Conservation (phyloP, 2,329 filamentous ascomycete species). For the Apiospora phragmitis region DNA sequence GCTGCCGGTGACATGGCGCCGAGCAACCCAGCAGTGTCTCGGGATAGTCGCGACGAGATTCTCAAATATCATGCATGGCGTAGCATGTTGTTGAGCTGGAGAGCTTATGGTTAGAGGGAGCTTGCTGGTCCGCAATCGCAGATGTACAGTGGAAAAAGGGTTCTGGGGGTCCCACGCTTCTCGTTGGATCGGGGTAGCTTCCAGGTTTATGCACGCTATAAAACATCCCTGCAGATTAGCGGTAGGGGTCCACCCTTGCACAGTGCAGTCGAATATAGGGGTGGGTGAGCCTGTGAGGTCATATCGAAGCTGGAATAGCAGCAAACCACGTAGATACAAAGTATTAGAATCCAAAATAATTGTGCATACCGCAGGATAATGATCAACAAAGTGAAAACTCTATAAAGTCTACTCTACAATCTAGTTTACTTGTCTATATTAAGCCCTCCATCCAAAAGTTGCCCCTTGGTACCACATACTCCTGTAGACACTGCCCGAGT, state of each 20-base stretch:
- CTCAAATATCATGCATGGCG: slow-evolving; percentile 18
- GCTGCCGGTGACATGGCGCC: slow-evolving; percentile 23
- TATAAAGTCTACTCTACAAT: not conserved
- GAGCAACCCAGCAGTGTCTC: slow-evolving; percentile 12
- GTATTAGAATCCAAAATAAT: not conserved
- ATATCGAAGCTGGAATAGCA: not conserved
- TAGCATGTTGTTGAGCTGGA: not conserved
- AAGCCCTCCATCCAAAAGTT: not conserved
- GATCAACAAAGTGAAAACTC: not conserved
- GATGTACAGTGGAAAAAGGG: slow-evolving; percentile 3
- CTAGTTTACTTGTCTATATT: not conserved
- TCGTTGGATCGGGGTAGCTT: slow-evolving; percentile 1
- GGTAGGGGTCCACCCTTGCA: not conserved
- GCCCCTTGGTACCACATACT: not conserved
- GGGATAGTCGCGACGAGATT: slow-evolving; percentile 13
- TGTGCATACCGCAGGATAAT: not conserved
- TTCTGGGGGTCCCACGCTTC: not conserved
- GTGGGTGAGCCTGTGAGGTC: too few relatives aligned
- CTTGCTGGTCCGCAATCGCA: not conserved
- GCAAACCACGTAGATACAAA: not conserved
- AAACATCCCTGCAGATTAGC: not conserved
- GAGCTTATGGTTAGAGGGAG: not conserved
- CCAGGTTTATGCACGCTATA: not conserved
- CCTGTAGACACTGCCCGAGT: not conserved
- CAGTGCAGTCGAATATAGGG: not conserved